Evolutionary conservation across 441 rosid genomes (phyloP).

Genomic region (Manihot esculenta): DNA sequence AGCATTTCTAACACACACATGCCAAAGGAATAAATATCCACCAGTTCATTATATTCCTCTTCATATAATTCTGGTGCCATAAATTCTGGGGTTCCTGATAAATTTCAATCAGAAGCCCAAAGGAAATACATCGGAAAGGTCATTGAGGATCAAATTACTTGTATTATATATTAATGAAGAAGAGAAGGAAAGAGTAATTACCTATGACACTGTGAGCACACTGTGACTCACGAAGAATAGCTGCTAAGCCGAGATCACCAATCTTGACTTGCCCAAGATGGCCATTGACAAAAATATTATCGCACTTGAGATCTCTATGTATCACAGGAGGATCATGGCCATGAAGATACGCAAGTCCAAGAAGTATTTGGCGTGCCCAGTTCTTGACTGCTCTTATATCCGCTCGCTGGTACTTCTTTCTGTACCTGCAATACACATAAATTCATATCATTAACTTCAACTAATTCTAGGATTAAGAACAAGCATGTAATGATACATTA

Average conservation of each 20-base stretch:
- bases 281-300: constrained; percentile 75
- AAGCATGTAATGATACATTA: not conserved
- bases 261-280: constrained; percentile 81
- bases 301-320: constrained; percentile 82
- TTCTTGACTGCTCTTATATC: constrained; percentile 71
- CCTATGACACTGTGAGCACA: constrained; percentile 94
- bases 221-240: constrained; percentile 64
- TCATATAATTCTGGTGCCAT: constrained; percentile 93
- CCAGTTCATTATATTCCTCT: constrained; percentile 77
- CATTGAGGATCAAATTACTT: not conserved
- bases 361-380: constrained; percentile 75
- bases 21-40: constrained; percentile 79
- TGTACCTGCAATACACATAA: constrained; percentile 37
- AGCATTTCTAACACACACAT: constrained; percentile 82
- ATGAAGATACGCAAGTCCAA: constrained; percentile 62
- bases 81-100: constrained; percentile 69
- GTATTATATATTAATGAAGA: constrained; percentile 5
- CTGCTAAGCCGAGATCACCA: constrained; percentile 85
- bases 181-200: constrained; percentile 7
- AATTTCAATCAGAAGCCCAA: not conserved
- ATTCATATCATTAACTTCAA: not conserved
- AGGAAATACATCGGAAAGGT: not conserved
- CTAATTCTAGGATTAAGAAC: not conserved
- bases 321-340: constrained; percentile 64
- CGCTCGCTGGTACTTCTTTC: constrained; percentile 62